Percentiles rank a stretch among this genome's conserved stretches.
Conservation (phyloP, 1,284 basidiomycete genomes). For the Coriolopsis trogii region DNA sequence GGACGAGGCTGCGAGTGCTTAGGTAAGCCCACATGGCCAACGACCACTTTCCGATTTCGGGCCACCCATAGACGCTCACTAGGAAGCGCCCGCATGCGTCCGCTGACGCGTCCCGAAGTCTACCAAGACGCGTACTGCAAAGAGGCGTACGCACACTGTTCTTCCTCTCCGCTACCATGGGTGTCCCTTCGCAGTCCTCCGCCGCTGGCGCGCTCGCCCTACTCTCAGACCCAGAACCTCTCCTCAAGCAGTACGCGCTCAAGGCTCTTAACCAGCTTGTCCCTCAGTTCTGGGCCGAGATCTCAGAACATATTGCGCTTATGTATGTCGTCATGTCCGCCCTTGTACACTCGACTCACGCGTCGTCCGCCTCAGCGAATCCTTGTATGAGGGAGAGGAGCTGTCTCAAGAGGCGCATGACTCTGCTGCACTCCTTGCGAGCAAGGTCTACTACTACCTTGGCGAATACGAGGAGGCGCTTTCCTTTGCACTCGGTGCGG, state of each 20-base stretch:
- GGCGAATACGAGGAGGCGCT: slow-evolving; percentile 93
- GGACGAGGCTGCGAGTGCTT: slow-evolving; percentile 20
- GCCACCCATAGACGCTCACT: neutral
- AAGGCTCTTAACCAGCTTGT: slow-evolving; percentile 82
- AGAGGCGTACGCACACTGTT: slow-evolving; percentile 13
- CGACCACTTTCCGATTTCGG: neutral
- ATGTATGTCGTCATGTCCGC: slow-evolving; percentile 62
- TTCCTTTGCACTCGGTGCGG: slow-evolving; percentile 91
- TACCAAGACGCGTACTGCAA: slow-evolving; percentile 20
- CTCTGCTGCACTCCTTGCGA: slow-evolving; percentile 86
- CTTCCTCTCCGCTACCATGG: slow-evolving; percentile 45
- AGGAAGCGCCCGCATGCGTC: slow-evolving; percentile 14
- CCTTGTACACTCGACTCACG: slow-evolving; percentile 18
- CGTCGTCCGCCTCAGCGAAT: slow-evolving; percentile 62
- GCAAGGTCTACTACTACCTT: slow-evolving; percentile 96
- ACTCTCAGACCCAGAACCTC: slow-evolving; percentile 83
- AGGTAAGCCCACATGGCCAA: slow-evolving; percentile 17
- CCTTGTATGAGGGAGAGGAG: slow-evolving; percentile 82
- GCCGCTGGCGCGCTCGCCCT: slow-evolving; percentile 90
- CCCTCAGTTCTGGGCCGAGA: slow-evolving; percentile 96
- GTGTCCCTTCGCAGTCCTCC: slow-evolving; percentile 71
- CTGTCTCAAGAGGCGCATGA: slow-evolving; percentile 74
- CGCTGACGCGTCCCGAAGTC: slow-evolving; percentile 31
- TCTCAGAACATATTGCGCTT: slow-evolving; percentile 88
- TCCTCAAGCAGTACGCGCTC: slow-evolving; percentile 90